Evolutionary conservation across 2,329 filamentous ascomycete genomes (phyloP), one percentile per base, ranked within the genome.

Genomic region (Diplodia sapinea): DNA sequence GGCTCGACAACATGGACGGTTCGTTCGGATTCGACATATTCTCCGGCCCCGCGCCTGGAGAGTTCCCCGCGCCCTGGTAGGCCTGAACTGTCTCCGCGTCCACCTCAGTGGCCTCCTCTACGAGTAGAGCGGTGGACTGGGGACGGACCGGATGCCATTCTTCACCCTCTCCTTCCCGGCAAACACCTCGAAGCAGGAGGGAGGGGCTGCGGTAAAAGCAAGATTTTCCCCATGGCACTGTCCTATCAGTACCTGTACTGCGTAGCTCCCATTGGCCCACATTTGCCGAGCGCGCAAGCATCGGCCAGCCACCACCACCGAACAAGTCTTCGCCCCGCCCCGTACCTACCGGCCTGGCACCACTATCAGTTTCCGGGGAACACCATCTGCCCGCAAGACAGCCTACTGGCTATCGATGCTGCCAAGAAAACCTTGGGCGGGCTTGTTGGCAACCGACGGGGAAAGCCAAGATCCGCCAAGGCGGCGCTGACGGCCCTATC

Each of bases 281-380:
- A 15, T 31, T 20, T 7, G 3, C 56, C 36, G 36, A 31, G 47
- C 1, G 9, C 7, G 17, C 15, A 26, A 20, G 7, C 33, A 31
- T 12, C 56, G 40, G 40, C 13, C 38, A 61, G 56, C 56, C 56
- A 61, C 56, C 26, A 12, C 56, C 56, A 61, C 56, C 26, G n/a
- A 26, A 43, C 40, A 17, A 6, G 11, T 9, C 33, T 36, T 9
- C 40, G 6, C 40, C 17, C 3, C 40, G 17, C 40, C n/a, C n/a
- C n/a, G 12, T 6, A 40, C 38, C 13, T 47, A 17, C 38, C 15
- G 4, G 5, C 17, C 4, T 17, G n/a, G 8, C 17, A 17, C 40
- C 40, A 5, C 8, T 23, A 31, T 51, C 43, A 2, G 31, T 33
- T 33, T 33, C 31, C 31, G 31, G 31, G 31, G 31, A 33, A 33